Conservation (phyloP, 1,284 basidiomycete genomes). For the Puccinia horiana region DNA sequence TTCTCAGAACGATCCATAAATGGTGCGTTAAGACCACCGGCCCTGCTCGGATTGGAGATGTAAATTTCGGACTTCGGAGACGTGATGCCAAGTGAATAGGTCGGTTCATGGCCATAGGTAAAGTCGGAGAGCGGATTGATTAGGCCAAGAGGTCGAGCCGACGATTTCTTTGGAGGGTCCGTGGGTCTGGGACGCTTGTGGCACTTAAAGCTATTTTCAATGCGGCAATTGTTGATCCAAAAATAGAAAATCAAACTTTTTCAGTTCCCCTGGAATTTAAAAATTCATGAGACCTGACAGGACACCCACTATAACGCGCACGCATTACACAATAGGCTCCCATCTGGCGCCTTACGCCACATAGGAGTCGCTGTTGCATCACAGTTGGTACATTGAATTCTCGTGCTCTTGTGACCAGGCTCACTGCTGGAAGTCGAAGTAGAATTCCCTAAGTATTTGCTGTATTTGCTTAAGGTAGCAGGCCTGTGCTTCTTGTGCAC, state of each 20-base stretch:
- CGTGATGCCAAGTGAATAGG: conserved; percentile 12
- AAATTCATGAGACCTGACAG: not conserved
- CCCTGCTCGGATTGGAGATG: not conserved
- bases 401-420: not conserved
- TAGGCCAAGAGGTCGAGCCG: conserved; percentile 4
- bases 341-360: conserved; percentile 47
- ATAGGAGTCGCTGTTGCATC: conserved; percentile 43
- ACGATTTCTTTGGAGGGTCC: not conserved
- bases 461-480: conserved; percentile 12
- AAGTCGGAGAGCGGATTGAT: not conserved
- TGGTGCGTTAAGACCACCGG: not conserved
- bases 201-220: conserved; percentile 20
- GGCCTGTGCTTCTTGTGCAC: conserved; percentile 46
- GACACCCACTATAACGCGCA: conserved; percentile 42
- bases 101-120: not conserved
- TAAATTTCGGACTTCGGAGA: not conserved
- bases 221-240: not conserved
- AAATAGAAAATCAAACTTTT: not conserved
- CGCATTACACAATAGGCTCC: conserved; percentile 40
- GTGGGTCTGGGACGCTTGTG: conserved; percentile 39
- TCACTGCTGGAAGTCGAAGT: conserved; percentile 5
- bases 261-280: not conserved
- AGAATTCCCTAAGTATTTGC: conserved; percentile 11
- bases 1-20: conserved; percentile 1
- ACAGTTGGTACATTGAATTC: conserved; percentile 41